Evolutionary conservation across 2,329 filamentous ascomycete species (phyloP).

Genomic region (Pyrenochaeta sp.): DNA sequence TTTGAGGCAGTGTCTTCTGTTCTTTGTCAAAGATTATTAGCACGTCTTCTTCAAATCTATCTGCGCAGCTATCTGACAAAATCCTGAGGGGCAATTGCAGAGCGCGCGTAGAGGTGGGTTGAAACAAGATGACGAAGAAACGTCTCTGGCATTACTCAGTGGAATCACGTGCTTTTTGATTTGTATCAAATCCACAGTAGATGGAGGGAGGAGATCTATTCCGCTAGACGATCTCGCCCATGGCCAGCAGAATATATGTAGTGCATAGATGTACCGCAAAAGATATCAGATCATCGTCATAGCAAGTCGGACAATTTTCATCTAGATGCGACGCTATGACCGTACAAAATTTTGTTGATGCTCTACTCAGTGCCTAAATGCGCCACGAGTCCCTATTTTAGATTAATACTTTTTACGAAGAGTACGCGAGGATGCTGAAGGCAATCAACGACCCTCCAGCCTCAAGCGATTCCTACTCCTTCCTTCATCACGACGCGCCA

Average conservation of each 20-base stretch:
- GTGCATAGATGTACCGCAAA: background rate
- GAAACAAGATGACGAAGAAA: no score
- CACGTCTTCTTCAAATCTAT: background rate
- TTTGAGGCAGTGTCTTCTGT: background rate
- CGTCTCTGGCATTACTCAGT: no score
- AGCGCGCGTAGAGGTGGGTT: no score
- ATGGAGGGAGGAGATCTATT: no score
- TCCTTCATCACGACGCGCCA: slow-evolving; percentile 54
- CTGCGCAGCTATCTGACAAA: background rate
- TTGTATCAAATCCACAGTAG: no score
- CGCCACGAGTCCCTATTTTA: background rate
- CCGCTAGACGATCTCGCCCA: background rate
- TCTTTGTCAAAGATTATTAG: background rate
- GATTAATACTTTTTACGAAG: background rate
- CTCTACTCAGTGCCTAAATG: background rate
- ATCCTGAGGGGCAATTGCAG: no score
- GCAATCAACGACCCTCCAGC: slow-evolving; percentile 37
- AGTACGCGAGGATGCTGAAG: background rate
- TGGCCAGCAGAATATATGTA: background rate
- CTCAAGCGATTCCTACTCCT: slow-evolving; percentile 42
- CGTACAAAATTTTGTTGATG: background rate
- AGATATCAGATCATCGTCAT: background rate
- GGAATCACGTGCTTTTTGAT: no score
- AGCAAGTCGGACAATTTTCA: background rate
- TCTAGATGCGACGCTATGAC: background rate